Percentiles rank a stretch among this genome's conserved stretches.
phyloP scores from a whole-genome alignment of 805 yeast species.

The Maudiozyma bulderi region DNA sequence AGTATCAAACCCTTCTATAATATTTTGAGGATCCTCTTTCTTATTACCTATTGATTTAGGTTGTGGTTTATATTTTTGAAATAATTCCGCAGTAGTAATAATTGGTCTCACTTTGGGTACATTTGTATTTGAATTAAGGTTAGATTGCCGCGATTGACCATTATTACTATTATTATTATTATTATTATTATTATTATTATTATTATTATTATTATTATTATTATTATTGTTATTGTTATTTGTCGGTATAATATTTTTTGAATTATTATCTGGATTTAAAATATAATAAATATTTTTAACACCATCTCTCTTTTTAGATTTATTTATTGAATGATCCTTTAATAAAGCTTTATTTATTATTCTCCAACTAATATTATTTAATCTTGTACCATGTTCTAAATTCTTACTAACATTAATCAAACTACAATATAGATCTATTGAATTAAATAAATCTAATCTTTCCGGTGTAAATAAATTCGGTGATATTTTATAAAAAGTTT shows the following conservation, averaged over 20 bases:
- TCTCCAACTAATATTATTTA: constrained; percentile 28
- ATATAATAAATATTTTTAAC: constrained; percentile 27
- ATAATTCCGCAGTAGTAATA: not conserved
- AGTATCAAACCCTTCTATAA: constrained; percentile 22
- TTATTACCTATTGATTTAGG: constrained; percentile 2
- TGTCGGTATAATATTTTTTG: not conserved
- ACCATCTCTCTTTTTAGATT: constrained; percentile 28
- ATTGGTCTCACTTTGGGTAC: constrained; percentile 1
- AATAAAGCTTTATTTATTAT: constrained; percentile 25
- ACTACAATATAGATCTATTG: constrained; percentile 23
- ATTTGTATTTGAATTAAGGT: constrained; percentile 1
- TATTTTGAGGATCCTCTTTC: constrained; percentile 12
- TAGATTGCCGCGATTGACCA: not conserved
- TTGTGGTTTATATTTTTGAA: constrained; percentile 1
- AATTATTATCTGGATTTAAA: constrained; percentile 11
- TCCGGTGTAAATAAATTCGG: constrained; percentile 28
- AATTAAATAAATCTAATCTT: constrained; percentile 23
- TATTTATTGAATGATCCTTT: constrained; percentile 19
- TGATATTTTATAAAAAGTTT: constrained; percentile 21
- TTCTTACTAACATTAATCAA: constrained; percentile 17
- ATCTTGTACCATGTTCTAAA: constrained; percentile 27
- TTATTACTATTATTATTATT: not conserved
- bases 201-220: constrained; percentile 1
- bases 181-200: not conserved
- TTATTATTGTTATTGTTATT: not conserved